These are phyloP conservation scores for Citrus sp. DNA, from an alignment of 345 rosid genomes.

Conservation along the genomic window DNA sequence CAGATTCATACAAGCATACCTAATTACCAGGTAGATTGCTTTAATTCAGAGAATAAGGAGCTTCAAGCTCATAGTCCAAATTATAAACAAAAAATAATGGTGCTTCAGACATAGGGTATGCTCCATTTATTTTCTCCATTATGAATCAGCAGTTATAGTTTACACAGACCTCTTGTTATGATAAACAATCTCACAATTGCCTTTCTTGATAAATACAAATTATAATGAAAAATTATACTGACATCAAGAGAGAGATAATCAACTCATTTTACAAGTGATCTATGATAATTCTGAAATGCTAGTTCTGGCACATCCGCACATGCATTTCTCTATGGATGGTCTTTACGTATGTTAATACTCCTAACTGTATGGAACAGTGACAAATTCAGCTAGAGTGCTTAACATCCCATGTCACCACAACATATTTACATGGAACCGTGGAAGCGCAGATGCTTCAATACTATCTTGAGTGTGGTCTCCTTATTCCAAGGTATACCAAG, in stretches of 20 bases:
- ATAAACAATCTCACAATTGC: neutral
- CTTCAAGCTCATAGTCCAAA: conserved; percentile 1
- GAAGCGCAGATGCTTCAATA: neutral
- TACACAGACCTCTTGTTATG: neutral
- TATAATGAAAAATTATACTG: neutral
- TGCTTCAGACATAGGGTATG: neutral
- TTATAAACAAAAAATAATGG: neutral
- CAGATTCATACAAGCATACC: conserved; percentile 60
- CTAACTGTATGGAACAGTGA: neutral
- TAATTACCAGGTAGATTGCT: conserved; percentile 21
- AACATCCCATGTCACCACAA: neutral
- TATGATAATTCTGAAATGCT: neutral
- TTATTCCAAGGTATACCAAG: neutral
- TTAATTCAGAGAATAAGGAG: conserved; percentile 14
- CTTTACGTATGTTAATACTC: neutral
- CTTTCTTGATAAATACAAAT: neutral
- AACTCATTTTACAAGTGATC: neutral
- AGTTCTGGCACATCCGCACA: neutral
- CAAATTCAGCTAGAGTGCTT: neutral
- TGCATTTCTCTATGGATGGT: neutral
- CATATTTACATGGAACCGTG: neutral
- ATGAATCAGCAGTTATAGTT: neutral
- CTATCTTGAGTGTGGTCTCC: neutral
- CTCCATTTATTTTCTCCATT: neutral
- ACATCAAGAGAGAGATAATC: neutral